A percentile compares a stretch with the other conserved stretches of the same genome.
Evolutionary conservation across 441 rosid species (phyloP).

Genomic region (Erodium moschatum): DNA sequence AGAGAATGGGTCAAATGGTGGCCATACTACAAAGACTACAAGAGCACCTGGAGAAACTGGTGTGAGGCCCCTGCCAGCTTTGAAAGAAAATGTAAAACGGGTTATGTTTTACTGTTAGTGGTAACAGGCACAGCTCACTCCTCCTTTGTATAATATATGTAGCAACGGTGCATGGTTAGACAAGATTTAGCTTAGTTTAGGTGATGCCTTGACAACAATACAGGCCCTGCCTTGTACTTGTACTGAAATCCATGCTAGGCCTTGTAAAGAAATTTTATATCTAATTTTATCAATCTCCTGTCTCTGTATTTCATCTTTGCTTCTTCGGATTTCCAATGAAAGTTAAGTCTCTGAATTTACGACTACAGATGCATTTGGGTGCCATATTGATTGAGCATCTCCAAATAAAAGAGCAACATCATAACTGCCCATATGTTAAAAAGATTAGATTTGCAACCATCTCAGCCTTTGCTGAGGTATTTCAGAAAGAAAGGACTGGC

Average conservation of each 20-base stretch:
- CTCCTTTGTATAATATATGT: constrained; percentile 6
- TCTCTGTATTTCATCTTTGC: background rate
- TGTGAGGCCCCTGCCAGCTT: constrained; percentile 76
- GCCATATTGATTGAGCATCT: too few species aligned
- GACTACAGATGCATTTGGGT: too few species aligned
- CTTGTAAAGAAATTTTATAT: constrained; percentile 4
- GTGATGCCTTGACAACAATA: background rate
- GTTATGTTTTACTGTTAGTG: constrained; percentile 90
- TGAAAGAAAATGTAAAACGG: constrained; percentile 95
- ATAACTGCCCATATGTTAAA: too few species aligned
- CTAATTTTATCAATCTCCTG: background rate
- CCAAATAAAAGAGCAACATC: too few species aligned
- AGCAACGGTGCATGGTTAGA: background rate
- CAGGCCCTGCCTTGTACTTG: background rate
- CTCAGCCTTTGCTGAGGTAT: too few species aligned
- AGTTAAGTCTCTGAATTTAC: too few species aligned
- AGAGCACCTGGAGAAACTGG: constrained; percentile 45
- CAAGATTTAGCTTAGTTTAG: constrained; percentile 2
- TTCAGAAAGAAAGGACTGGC: too few species aligned
- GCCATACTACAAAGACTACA: constrained; percentile 26
- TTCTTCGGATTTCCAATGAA: too few species aligned
- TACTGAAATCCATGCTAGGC: background rate
- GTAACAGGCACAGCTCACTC: background rate
- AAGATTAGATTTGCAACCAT: too few species aligned
- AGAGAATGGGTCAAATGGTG: constrained; percentile 54